Evolutionary conservation across 164 flowering plant genomes (phyloP), one percentile per base, ranked within the genome.

Genomic region (Chimonanthus praecox): DNA sequence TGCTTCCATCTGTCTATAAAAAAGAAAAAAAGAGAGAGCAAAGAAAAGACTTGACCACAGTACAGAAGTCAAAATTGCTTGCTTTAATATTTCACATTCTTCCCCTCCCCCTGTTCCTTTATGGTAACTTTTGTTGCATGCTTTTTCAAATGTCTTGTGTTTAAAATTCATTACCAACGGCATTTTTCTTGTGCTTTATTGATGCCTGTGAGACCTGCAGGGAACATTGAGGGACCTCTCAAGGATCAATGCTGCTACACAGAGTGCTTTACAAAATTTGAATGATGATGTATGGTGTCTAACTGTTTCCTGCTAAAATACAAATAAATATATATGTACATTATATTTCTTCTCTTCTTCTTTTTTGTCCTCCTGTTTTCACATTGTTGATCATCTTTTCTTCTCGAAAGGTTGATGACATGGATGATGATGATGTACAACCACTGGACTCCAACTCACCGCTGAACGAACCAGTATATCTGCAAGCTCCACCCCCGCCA

Each of bases 201-300:
- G 4, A 6, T 45, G 33, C 49, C 51, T 67, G 16, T 21, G n/a
- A 47, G 68, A 21, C 18, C 4, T 71, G 74, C 74, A 76, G 78
- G 83, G 83, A 68, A 72, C 77, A 33, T 60, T 76, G 69, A 76
- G 77, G 74, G 80, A 71, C 64, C 78, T 76, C 33, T 71, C 78
- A 1, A 71, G 18, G 69, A 60, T 11, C 21, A 45, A 70, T 6
- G 33, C 48, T 13, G 61, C 71, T 2, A 20, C 71, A 7, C 78
- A 49, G 43, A 71, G 48, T 71, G 67, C 74, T n/a, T 62, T 68
- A 7, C 6, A 54, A 16, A 51, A 71, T 54, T 58, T 49, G 18
- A 67, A 10, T 67, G 74, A 71, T 47, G 70, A 58, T 71, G 78
- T 76, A 74, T 60, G 72, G 50, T 72, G 18, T 8, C 21, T n/a